Conservation (phyloP, 2,329 filamentous ascomycete genomes). For the Pseudogymnoascus sp. region DNA sequence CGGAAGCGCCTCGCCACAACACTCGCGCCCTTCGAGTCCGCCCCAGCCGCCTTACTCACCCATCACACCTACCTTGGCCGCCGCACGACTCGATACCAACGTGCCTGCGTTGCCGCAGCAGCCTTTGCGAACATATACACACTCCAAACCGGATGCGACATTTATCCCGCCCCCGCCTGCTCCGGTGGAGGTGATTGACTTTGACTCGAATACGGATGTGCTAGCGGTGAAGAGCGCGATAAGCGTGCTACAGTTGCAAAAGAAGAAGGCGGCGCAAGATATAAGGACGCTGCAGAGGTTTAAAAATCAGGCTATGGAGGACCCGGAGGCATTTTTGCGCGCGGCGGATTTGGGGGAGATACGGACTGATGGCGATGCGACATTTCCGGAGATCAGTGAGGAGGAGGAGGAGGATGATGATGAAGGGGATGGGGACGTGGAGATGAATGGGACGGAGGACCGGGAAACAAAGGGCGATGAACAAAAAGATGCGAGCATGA, state of each 20-base stretch:
- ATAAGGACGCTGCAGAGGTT: conserved; percentile 62
- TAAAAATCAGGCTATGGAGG: conserved; percentile 61
- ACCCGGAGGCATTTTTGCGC: conserved; percentile 65
- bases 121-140: conserved; percentile 34
- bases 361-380: conserved; percentile 24
- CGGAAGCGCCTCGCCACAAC: conserved; percentile 3
- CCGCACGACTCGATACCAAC: conserved; percentile 16
- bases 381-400: conserved; percentile 20
- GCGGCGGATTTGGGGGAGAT: conserved; percentile 61
- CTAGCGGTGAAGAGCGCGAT: conserved; percentile 82
- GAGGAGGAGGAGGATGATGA: conserved; percentile 24
- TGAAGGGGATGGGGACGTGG: conserved; percentile 24
- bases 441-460: background rate
- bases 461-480: background rate
- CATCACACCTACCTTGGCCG: conserved; percentile 23
- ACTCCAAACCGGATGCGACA: conserved; percentile 37
- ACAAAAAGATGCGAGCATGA: background rate
- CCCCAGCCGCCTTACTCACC: conserved; percentile 26
- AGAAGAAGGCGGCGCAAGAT: conserved; percentile 68
- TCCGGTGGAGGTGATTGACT: conserved; percentile 45
- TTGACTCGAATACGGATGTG: conserved; percentile 70
- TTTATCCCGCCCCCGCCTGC: conserved; percentile 39
- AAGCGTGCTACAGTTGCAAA: conserved; percentile 79
- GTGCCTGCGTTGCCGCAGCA: conserved; percentile 2
- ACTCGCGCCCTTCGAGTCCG: conserved; percentile 23